These are phyloP conservation scores for Coemansia sp. DNA, from an alignment of 192 early-diverging fungal species.

Conservation along the genomic window DNA sequence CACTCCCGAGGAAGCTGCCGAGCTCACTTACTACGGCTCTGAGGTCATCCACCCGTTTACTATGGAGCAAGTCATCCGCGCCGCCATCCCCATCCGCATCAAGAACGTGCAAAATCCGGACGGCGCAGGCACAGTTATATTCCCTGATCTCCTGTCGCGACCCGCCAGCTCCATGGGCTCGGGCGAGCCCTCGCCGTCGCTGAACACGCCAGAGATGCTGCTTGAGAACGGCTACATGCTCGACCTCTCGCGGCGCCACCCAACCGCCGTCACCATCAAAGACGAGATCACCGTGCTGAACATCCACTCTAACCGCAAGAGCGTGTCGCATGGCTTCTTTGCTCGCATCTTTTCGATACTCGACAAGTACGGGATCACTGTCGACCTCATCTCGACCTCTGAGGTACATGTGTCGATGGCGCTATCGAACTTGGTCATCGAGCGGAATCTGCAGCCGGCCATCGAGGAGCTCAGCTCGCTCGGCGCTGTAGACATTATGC, in stretches of 20 bases:
- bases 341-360: slow-evolving; percentile 92
- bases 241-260: slow-evolving; percentile 76
- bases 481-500: slow-evolving; percentile 83
- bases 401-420: slow-evolving; percentile 96
- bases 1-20: slow-evolving; percentile 97
- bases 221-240: slow-evolving; percentile 75
- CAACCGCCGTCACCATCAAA: slow-evolving; percentile 99
- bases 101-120: slow-evolving; percentile 96
- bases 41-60: slow-evolving; percentile 99
- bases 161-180: slow-evolving; percentile 57
- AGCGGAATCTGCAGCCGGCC: slow-evolving; percentile 77
- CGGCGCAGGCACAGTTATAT: slow-evolving; percentile 92
- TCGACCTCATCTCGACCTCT: slow-evolving; percentile 92
- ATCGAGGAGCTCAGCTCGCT: slow-evolving; percentile 77
- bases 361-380: slow-evolving; percentile 88
- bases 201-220: slow-evolving; percentile 61
- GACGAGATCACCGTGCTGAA: slow-evolving; percentile 95
- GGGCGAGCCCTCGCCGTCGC: slow-evolving; percentile 58
- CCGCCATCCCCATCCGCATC: slow-evolving; percentile 96
- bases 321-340: slow-evolving; percentile 96
- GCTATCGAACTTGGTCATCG: slow-evolving; percentile 61
- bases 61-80: slow-evolving; percentile 99
- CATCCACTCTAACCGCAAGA: slow-evolving; percentile 96
- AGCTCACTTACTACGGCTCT: slow-evolving; percentile 96
- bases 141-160: slow-evolving; percentile 72